Percentiles rank a stretch among this genome's conserved stretches.
Conservation (phyloP, 345 rosid genomes). For the Brassica cretica region DNA sequence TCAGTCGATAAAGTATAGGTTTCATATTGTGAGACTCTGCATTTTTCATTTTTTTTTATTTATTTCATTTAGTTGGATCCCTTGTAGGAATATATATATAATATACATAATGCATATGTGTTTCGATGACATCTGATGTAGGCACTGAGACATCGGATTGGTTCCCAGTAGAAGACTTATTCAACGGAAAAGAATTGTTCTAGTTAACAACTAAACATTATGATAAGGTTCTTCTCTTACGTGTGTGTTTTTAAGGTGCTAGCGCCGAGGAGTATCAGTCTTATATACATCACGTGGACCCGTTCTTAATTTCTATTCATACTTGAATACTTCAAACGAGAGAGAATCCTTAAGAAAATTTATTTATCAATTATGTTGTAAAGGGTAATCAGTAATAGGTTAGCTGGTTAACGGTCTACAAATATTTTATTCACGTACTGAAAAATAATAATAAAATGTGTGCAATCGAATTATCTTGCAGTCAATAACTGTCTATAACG, state of each 20-base stretch:
- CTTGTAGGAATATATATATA: slow-evolving; percentile 11
- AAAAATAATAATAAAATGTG: slow-evolving; percentile 1
- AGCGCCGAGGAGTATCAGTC: background rate
- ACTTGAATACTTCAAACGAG: slow-evolving; percentile 24
- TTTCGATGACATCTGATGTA: background rate
- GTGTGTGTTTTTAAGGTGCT: background rate
- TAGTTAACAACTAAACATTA: slow-evolving; percentile 12
- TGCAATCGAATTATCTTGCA: background rate
- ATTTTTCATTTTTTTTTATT: background rate
- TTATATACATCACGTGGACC: background rate
- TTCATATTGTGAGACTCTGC: background rate
- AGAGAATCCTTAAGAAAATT: background rate
- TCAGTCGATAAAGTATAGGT: slow-evolving; percentile 1
- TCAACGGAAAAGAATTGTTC: slow-evolving; percentile 2
- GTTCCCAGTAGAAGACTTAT: background rate
- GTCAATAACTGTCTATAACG: background rate
- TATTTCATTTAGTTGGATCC: background rate
- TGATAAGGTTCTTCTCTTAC: background rate
- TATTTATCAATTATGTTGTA: background rate
- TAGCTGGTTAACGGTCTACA: background rate
- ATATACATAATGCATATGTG: background rate
- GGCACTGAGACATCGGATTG: background rate
- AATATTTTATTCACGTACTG: background rate
- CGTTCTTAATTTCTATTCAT: background rate
- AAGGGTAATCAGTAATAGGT: background rate